phyloP scores from a whole-genome alignment of 768 basidiomycete species.

The Russula virescens region DNA sequence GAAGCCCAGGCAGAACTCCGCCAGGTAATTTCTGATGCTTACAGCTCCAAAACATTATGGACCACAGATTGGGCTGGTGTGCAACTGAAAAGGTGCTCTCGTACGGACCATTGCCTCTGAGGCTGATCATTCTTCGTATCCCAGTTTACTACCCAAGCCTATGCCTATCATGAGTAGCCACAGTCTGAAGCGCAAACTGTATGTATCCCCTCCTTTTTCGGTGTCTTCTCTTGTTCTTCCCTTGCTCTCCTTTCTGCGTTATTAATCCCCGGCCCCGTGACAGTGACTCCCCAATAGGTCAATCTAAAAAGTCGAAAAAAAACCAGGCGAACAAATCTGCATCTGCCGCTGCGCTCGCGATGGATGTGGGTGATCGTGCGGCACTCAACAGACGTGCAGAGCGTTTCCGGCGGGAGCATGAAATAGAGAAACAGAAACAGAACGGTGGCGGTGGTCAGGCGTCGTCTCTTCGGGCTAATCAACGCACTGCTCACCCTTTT shows the following conservation, averaged over 20 bases:
- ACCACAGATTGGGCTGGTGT: constrained; percentile 92
- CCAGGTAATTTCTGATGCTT: constrained; percentile 94
- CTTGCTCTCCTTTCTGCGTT: not conserved
- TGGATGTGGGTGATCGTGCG: constrained; percentile 60
- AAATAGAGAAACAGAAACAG: constrained; percentile 68
- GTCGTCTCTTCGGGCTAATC: constrained; percentile 33
- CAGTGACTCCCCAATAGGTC: constrained; percentile 17
- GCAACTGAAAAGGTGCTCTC: constrained; percentile 74
- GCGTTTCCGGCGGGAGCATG: constrained; percentile 88
- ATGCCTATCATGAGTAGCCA: constrained; percentile 35
- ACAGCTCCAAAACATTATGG: constrained; percentile 75
- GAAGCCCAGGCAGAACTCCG: constrained; percentile 93
- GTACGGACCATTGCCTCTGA: constrained; percentile 6
- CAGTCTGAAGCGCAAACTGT: constrained; percentile 69
- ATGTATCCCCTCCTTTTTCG: constrained; percentile 21
- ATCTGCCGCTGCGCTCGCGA: constrained; percentile 24
- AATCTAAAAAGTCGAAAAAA: constrained; percentile 54
- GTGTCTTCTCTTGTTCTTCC: not conserved
- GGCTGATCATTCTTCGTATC: not conserved
- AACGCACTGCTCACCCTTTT: constrained; percentile 51
- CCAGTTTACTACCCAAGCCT: constrained; percentile 58
- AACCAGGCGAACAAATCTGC: constrained; percentile 33
- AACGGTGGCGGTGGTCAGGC: constrained; percentile 31
- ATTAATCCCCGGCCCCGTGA: not conserved
- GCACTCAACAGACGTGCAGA: constrained; percentile 73